Evolutionary conservation across 2,329 filamentous ascomycete genomes (phyloP), one percentile per base, ranked within the genome.

Genomic region (Dactylella cylindrospora): DNA sequence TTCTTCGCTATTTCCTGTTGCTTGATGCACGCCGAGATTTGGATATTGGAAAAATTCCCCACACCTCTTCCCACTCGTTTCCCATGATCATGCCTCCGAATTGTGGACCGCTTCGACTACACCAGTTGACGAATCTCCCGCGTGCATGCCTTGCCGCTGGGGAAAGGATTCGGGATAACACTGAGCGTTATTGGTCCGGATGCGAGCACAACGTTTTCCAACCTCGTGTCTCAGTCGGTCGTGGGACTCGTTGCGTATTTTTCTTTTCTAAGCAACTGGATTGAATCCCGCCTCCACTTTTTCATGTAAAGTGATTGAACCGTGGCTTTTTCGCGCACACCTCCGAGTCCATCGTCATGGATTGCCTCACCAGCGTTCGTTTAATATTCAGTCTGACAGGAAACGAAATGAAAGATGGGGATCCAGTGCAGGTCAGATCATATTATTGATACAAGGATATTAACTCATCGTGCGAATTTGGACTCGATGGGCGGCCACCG

Each of bases 341-440:
- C n/a, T n/a, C n/a, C n/a, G n/a, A n/a, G 33, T 50, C 52, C 26
- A 35, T 22, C 19, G 44, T 50, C 52, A 44, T 44, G 52, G 36
- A 57, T 57, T 57, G 44, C 44, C 41, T 57, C 44, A 44, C 31
- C n/a, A n/a, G n/a, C n/a, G n/a, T n/a, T n/a, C n/a, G n/a, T n/a
- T n/a, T n/a, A n/a, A n/a, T n/a, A n/a, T n/a, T n/a, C n/a, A n/a
- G n/a, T 45, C 13, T 57, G 39, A 22, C 20, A 43, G 38, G 38
- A 57, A 57, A 57, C 23, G 52, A 49, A 49, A 57, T 57, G 44
- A 44, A 25, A 40, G n/a, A n/a, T n/a, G 28, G 52, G 52, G 52
- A 43, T 43, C 43, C 44, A 32, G 51, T 41, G 23, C n/a, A n/a
- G n/a, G n/a, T n/a, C n/a, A n/a, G 12, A 32, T 26, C 41, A 54